Evolutionary conservation across 2,329 filamentous ascomycete genomes (phyloP).

Genomic region (Alternaria gaisen): DNA sequence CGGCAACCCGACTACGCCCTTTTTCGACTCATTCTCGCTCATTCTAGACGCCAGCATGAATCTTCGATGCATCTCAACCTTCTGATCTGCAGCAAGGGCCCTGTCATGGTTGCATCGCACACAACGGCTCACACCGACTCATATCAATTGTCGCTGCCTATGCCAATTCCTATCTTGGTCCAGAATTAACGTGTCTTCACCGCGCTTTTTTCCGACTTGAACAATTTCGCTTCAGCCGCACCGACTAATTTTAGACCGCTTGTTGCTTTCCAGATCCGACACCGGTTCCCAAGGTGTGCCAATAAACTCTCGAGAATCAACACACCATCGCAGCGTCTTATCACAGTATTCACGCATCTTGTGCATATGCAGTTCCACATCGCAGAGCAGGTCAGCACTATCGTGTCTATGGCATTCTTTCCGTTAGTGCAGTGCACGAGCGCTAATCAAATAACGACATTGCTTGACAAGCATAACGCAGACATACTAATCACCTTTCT

Average conservation of each 20-base stretch:
- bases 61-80: slow-evolving; percentile 1
- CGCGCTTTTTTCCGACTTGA: neutral
- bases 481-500: neutral
- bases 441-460: neutral
- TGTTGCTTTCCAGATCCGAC: slow-evolving; percentile 1
- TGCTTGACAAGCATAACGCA: neutral
- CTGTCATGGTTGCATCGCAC: no score
- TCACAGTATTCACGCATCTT: neutral
- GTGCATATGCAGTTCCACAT: neutral
- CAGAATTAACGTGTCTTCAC: neutral
- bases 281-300: neutral
- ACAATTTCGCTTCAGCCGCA: neutral
- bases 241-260: neutral
- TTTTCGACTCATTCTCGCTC: slow-evolving; percentile 15
- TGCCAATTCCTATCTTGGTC: neutral
- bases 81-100: neutral
- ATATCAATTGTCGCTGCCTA: no score
- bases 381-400: neutral
- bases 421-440: neutral
- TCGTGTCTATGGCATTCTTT: neutral
- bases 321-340: neutral
- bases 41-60: slow-evolving; percentile 8
- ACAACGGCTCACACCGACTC: neutral
- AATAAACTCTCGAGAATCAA: neutral
- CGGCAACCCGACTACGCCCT: slow-evolving; percentile 1